Evolutionary conservation across 116 monocot species (phyloP), one percentile per base, ranked within the genome.

Genomic region (Posidonia oceanica): DNA sequence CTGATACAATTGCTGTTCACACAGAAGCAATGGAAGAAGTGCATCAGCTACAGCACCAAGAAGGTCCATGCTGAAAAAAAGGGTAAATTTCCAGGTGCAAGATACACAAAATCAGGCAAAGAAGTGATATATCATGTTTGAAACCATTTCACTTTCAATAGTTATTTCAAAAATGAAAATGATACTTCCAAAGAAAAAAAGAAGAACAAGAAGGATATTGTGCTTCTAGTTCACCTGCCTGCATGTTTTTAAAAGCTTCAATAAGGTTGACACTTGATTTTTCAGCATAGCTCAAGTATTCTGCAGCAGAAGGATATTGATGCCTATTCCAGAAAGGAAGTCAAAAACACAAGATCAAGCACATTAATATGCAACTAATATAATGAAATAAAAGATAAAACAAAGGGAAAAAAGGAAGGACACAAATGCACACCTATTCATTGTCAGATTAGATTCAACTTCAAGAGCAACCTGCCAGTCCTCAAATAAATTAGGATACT

Each of bases 401-500:
- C n/a, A n/a, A n/a, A n/a, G n/a, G n/a, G n/a, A n/a, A n/a, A n/a
- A n/a, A n/a, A n/a, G n/a, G n/a, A n/a, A n/a, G n/a, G n/a, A n/a
- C n/a, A n/a, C n/a, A n/a, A n/a, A n/a, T n/a, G n/a, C n/a, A n/a
- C n/a, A n/a, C n/a, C n/a, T n/a, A n/a, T n/a, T n/a, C n/a, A n/a
- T n/a, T n/a, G n/a, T 44, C 5, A 44, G 8, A 70, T 69, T 84
- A 58, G 83, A 80, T 73, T 96, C 96, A 55, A 91, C 85, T 59
- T 79, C 88, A 75, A 96, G 88, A 78, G 91, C 81, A 76, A 96
- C 71, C 73, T 86, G 91, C 96, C 96, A 96, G 61, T 96, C 88
- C 62, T 96, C 91, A 82, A 96, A 96, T 53, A 96, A 70, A 71
- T 91, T 91, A 3, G 96, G 88, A 61, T 91, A 96, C 52, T 96